Conservation (phyloP, 2,329 filamentous ascomycete genomes). For the Penicillium sp. region DNA sequence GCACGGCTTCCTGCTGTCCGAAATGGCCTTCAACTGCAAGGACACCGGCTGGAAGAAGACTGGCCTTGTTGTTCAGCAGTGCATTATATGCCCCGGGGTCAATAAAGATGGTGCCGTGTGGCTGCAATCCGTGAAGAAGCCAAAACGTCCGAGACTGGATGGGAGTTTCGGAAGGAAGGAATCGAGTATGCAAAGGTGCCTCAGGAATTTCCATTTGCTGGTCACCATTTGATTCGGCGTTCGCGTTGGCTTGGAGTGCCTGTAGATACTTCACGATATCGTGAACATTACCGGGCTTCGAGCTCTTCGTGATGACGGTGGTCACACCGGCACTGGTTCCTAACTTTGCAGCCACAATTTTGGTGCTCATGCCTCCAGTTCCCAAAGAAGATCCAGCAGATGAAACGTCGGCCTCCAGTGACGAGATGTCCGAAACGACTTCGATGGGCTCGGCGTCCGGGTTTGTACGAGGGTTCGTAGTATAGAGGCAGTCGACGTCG, state of each 20-base stretch:
- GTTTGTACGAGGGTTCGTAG: constrained; percentile 87
- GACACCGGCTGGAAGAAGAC: constrained; percentile 87
- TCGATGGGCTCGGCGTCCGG: constrained; percentile 88
- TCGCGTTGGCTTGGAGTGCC: constrained; percentile 52
- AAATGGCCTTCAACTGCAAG: constrained; percentile 88
- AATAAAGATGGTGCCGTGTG: constrained; percentile 90
- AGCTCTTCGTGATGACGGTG: constrained; percentile 91
- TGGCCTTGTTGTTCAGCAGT: constrained; percentile 82
- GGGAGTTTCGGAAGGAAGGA: constrained; percentile 80
- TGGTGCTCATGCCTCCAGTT: constrained; percentile 96
- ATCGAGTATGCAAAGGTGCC: constrained; percentile 84
- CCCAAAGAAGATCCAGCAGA: constrained; percentile 86
- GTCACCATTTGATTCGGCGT: constrained; percentile 10
- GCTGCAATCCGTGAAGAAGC: constrained; percentile 88
- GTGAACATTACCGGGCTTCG: constrained; percentile 88
- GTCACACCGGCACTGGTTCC: constrained; percentile 94
- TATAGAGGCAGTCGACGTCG: constrained; percentile 95
- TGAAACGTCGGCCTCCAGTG: constrained; percentile 85
- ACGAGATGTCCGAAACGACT: constrained; percentile 85
- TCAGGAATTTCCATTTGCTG: constrained; percentile 44
- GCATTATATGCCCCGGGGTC: constrained; percentile 86
- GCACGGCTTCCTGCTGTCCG: constrained; percentile 88
- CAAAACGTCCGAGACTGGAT: constrained; percentile 96
- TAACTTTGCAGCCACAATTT: constrained; percentile 89
- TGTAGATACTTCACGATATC: constrained; percentile 85